These are phyloP conservation scores for Geotrichum siamense DNA, from an alignment of 1,139 yeast genomes.

Conservation along the genomic window DNA sequence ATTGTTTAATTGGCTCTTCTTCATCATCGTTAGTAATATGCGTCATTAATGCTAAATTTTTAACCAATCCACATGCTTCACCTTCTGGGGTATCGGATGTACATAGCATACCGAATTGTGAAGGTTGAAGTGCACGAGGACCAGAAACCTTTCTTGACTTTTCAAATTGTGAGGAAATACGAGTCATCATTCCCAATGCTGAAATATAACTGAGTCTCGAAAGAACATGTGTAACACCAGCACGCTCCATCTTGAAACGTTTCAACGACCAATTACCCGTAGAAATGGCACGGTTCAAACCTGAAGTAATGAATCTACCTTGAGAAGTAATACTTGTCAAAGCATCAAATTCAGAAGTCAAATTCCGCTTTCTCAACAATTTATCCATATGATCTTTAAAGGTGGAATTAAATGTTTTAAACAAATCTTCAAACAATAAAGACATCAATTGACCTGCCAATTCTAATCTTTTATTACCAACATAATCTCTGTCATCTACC, in stretches of 20 bases:
- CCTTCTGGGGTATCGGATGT: conserved; percentile 99
- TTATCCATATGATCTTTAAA: conserved; percentile 93
- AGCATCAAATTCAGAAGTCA: conserved; percentile 95
- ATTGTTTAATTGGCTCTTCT: conserved; percentile 72
- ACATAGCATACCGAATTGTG: conserved; percentile 98
- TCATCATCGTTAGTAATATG: conserved; percentile 98
- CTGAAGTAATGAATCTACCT: conserved; percentile 87
- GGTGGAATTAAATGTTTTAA: conserved; percentile 90
- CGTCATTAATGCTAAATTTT: conserved; percentile 94
- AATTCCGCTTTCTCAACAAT: conserved; percentile 83
- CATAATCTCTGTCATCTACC: conserved; percentile 98
- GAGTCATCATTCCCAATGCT: conserved; percentile 99
- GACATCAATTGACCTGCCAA: conserved; percentile 97
- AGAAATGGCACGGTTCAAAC: conserved; percentile 91
- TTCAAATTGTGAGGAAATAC: conserved; percentile 96
- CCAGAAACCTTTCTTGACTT: conserved; percentile 97
- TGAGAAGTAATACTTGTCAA: conserved; percentile 80
- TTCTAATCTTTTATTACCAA: conserved; percentile 95
- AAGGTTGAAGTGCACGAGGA: conserved; percentile 98
- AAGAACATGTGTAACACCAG: conserved; percentile 96
- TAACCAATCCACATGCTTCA: conserved; percentile 98
- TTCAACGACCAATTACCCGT: conserved; percentile 98
- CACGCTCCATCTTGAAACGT: conserved; percentile 99
- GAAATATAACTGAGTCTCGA: conserved; percentile 86
- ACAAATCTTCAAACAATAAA: conserved; percentile 86